phyloP scores from a whole-genome alignment of 768 basidiomycete genomes.

The Hygrocybe punicea region DNA sequence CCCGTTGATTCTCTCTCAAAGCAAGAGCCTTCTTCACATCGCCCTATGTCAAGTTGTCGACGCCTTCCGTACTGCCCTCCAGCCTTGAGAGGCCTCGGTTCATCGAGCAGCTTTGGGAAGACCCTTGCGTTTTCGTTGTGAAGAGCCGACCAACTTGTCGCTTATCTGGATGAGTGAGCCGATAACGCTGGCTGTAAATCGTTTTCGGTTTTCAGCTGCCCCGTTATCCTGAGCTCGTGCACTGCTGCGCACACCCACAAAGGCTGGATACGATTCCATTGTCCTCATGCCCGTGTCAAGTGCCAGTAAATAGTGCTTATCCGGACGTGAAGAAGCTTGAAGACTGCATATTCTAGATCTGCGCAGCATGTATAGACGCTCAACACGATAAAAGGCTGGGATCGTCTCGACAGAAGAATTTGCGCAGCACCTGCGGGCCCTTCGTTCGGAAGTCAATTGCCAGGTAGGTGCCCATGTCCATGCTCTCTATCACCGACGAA shows the following conservation, averaged over 20 bases:
- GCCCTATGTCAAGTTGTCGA: not conserved
- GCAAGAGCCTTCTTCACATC: not conserved
- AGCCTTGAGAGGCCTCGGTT: not conserved
- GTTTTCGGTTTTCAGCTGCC: too few relatives aligned
- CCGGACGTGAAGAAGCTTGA: too few relatives aligned
- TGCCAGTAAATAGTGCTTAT: too few relatives aligned
- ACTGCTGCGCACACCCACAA: too few relatives aligned
- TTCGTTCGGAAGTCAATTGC: not conserved
- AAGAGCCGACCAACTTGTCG: not conserved
- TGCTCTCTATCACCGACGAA: not conserved
- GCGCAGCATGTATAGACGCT: not conserved
- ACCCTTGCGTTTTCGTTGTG: not conserved
- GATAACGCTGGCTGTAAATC: not conserved
- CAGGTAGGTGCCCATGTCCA: not conserved
- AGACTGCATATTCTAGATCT: not conserved
- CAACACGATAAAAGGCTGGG: not conserved
- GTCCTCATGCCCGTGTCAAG: too few relatives aligned
- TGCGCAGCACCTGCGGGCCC: not conserved
- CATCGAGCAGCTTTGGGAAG: not conserved
- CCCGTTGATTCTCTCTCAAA: not conserved
- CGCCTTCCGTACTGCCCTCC: not conserved
- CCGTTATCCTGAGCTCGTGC: too few relatives aligned
- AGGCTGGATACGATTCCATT: too few relatives aligned
- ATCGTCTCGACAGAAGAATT: not conserved
- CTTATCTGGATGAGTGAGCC: not conserved